Conservation (phyloP, 2,329 filamentous ascomycete genomes). For the Colletotrichum sojae region DNA sequence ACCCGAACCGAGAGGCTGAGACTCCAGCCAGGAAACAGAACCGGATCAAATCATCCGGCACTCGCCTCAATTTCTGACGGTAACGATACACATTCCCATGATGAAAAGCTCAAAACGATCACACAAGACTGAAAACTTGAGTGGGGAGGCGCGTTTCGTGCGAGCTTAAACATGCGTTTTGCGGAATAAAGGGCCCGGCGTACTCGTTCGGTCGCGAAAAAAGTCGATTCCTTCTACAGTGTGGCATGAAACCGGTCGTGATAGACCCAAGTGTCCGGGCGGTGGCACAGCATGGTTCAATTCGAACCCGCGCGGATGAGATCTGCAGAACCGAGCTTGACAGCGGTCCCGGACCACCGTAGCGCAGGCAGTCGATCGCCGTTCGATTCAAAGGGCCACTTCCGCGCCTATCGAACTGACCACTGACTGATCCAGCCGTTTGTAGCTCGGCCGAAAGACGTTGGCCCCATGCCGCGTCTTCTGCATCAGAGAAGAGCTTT, state of each 20-base stretch:
- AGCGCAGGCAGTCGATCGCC: slow-evolving; percentile 13
- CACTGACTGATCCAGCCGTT: not conserved
- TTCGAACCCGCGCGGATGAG: slow-evolving; percentile 26
- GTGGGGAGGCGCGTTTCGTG: slow-evolving; percentile 17
- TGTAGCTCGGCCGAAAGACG: slow-evolving; percentile 14
- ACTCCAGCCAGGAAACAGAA: not conserved
- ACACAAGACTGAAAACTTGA: no score
- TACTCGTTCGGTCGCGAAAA: slow-evolving; percentile 20
- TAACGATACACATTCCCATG: not conserved
- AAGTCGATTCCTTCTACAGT: slow-evolving; percentile 1
- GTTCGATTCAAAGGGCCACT: not conserved
- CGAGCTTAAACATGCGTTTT: not conserved
- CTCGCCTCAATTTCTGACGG: slow-evolving; percentile 23
- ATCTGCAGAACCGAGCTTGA: slow-evolving; percentile 30
- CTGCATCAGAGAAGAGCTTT: slow-evolving; percentile 9
- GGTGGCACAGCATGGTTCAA: slow-evolving; percentile 32
- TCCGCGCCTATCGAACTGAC: not conserved
- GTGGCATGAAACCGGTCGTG: slow-evolving; percentile 22
- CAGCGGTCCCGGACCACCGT: slow-evolving; percentile 16
- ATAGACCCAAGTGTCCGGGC: slow-evolving; percentile 28
- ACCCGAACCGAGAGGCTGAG: slow-evolving; percentile 19
- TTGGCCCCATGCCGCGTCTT: not conserved
- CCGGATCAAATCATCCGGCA: not conserved
- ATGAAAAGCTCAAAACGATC: not conserved
- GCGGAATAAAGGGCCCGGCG: not conserved